Base-by-base conservation (phyloP, 306 rosid species). In the Casuarina glauca region DNA sequence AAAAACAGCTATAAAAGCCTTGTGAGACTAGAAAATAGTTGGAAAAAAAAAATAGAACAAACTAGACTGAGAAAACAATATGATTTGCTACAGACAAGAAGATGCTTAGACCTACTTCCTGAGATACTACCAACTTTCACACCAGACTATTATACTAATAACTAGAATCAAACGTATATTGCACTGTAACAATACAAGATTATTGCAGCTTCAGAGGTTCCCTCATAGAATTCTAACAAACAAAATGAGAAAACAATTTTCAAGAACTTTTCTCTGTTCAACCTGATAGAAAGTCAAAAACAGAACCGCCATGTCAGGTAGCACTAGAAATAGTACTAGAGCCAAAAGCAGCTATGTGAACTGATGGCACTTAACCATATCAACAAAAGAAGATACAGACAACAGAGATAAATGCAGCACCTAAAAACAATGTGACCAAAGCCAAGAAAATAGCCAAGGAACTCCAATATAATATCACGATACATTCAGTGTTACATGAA, bases 51-150 rank as follows among this genome's bases (percentile, higher is more conserved):
- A 39, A 38, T 13, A 64, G 16, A 64, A 38, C 12, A 43, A 35
- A 62, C 41, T 4, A 12, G 44, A 26, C 32, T 26, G 32, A 26
- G 32, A 26, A 26, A 26, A 26, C 32, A 48, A 10, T 48, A 48
- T 9, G 51, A 55, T 19, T 17, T 55, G 35, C 35, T 35, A 55
- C 62, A 55, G 32, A 17, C 62, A 55, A 19, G 20, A 17, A 55
- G 35, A 55, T 55, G 62, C 62, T 55, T 55, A 55, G 62, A n/a
- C 62, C 62, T n/a, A 55, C 51, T n/a, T 19, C 62, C 62, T 19
- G 1, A 55, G 20, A 60, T 60, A 9, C 39, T 32, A 60, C 13
- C 67, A 60, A 9, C 11, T 26, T 60, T 60, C 36, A 60, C 67
- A 58, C 32, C 32, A 41, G 5, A 20, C 38, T 32, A n/a, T 17